A percentile compares a stretch with the other conserved stretches of the same genome.
Evolutionary conservation across 495 filamentous ascomycete genomes (phyloP).

Genomic region (Parathielavia hyrcaniae): DNA sequence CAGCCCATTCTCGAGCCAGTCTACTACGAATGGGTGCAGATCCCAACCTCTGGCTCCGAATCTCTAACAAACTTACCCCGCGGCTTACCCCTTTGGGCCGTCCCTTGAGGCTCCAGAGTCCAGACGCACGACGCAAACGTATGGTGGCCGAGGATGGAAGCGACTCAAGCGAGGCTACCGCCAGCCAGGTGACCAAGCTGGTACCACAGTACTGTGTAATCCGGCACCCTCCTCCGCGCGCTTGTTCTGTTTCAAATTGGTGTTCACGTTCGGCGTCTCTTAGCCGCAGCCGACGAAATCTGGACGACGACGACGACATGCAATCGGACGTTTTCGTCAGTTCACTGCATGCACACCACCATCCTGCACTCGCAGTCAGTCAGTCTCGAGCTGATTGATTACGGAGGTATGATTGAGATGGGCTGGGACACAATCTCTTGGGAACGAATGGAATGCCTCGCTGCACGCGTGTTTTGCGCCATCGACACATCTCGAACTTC

Average conservation of each 20-base stretch:
- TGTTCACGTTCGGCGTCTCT: slow-evolving; percentile 18
- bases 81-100: slow-evolving; percentile 18
- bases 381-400: too few relatives aligned
- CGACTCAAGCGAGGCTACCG: background rate
- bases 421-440: slow-evolving; percentile 14
- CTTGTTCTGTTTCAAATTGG: slow-evolving; percentile 36
- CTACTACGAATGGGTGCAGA: slow-evolving; percentile 5
- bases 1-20: background rate
- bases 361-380: too few relatives aligned
- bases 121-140: slow-evolving; percentile 14
- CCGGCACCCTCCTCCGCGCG: slow-evolving; percentile 22
- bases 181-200: slow-evolving; percentile 17
- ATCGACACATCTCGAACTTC: background rate
- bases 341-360: background rate
- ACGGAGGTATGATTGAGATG: slow-evolving; percentile 10
- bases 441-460: slow-evolving; percentile 8
- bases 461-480: slow-evolving; percentile 6
- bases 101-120: background rate
- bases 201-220: slow-evolving; percentile 2
- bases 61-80: slow-evolving; percentile 6
- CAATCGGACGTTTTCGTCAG: slow-evolving; percentile 1
- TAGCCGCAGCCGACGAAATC: slow-evolving; percentile 22
- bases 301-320: slow-evolving; percentile 11
- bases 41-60: background rate
- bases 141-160: slow-evolving; percentile 7